Evolutionary conservation across 768 basidiomycete species (phyloP).

Genomic region (Leucocoprinus leucothites): DNA sequence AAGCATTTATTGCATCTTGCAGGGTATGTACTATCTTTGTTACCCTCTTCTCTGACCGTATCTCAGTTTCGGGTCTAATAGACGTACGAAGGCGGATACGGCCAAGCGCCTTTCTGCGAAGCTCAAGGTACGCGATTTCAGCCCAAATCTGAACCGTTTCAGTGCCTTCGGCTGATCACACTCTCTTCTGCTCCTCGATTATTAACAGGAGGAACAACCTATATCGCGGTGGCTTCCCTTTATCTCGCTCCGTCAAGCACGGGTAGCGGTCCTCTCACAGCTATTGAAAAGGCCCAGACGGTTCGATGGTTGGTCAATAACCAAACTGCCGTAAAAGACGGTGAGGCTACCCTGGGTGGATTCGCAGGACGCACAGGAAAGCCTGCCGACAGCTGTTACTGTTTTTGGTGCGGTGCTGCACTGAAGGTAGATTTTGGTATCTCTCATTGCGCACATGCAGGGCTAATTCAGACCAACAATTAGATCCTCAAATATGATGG

Average conservation of each 20-base stretch:
- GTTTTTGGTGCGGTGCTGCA: slow-evolving; percentile 91
- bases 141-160: background rate
- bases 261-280: slow-evolving; percentile 25
- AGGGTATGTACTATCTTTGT: slow-evolving; percentile 45
- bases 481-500: slow-evolving; percentile 68
- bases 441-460: background rate
- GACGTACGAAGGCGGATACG: slow-evolving; percentile 94
- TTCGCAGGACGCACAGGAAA: slow-evolving; percentile 90
- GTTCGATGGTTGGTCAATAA: slow-evolving; percentile 77
- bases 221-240: slow-evolving; percentile 82
- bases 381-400: slow-evolving; percentile 89
- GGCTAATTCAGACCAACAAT: background rate
- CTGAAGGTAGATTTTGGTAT: slow-evolving; percentile 50
- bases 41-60: background rate
- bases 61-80: slow-evolving; percentile 26
- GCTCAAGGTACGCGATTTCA: slow-evolving; percentile 61
- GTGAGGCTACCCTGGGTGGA: slow-evolving; percentile 51
- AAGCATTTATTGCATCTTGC: slow-evolving; percentile 67
- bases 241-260: slow-evolving; percentile 39
- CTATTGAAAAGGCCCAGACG: slow-evolving; percentile 47
- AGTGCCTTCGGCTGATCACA: background rate
- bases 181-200: background rate
- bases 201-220: slow-evolving; percentile 82
- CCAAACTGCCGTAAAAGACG: slow-evolving; percentile 38
- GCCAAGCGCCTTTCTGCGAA: slow-evolving; percentile 77